Base-by-base conservation (phyloP, 2,329 filamentous ascomycete genomes). In the Westerdykella aurantiaca region DNA sequence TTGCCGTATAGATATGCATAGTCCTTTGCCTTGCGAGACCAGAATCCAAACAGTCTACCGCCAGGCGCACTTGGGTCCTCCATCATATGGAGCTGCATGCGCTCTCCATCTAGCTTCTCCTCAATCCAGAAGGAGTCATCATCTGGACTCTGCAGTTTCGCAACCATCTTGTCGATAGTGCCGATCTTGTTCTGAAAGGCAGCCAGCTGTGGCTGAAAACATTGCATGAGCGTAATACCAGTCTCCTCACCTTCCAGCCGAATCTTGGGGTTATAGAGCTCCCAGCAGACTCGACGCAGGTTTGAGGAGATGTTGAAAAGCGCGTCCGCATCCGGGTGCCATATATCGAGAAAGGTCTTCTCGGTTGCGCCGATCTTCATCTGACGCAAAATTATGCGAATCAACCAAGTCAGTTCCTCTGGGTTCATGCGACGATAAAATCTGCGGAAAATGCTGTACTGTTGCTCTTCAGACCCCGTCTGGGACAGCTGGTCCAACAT, bases 1-100 rank as follows among this genome's bases (percentile, higher is more conserved):
- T 81, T 76, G 6, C 93, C 93, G 60, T 98, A 98, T 0, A 98
- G 77, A 57, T 95, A 93, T 0, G 90, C 93, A 58, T 98, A 98
- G 38, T 97, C 87, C 62, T 96, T 97, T 7, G 87, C 91, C 67
- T 95, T 97, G 41, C 93, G 80, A 2, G 91, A 97, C 88, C 90
- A 98, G 66, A 95, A 98, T 25, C 75, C 76, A 63, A 97, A 96
- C 16, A 73, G 75, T 44, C 76, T 81, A 0, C 88, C 87, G 0
- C 89, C 88, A 0, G 80, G 77, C 0, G 81, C 71, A 1, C 67
- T 69, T 3, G 81, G 71, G 52, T 96, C 88, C 45, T 85, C 75
- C 11, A 80, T 68, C 85, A 97, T 90, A 66, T 98, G 93, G 63
- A 98, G 77, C 66, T 98, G 93, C 84, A 98, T 96, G 21, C 93